Evolutionary conservation across 2,329 filamentous ascomycete genomes (phyloP).

Genomic region (Cladosporium sp.): DNA sequence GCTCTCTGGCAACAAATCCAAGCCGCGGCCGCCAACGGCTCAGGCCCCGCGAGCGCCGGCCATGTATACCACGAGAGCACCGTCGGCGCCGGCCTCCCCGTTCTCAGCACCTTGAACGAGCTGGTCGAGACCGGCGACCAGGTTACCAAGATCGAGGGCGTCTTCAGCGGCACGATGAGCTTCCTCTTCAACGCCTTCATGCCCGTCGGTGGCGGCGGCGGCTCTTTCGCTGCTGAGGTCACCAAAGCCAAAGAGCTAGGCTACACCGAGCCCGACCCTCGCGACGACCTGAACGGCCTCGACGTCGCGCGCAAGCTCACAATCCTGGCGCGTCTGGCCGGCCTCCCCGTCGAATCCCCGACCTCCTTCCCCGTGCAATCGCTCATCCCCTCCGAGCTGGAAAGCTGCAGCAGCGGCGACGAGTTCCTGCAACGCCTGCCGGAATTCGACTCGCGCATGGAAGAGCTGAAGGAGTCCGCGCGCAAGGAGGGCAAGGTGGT

Average conservation of each 20-base stretch:
- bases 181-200: constrained; percentile 98
- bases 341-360: constrained; percentile 75
- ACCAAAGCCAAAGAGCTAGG: constrained; percentile 87
- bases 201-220: constrained; percentile 69
- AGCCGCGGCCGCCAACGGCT: constrained; percentile 61
- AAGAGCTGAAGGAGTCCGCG: constrained; percentile 78
- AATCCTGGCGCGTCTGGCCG: constrained; percentile 85
- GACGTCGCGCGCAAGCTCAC: constrained; percentile 95
- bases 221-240: constrained; percentile 88
- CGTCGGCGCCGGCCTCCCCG: constrained; percentile 86
- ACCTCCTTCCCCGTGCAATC: constrained; percentile 92
- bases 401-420: constrained; percentile 69
- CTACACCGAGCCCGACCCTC: constrained; percentile 84
- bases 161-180: constrained; percentile 96
- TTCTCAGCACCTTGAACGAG: constrained; percentile 90
- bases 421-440: constrained; percentile 81
- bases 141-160: constrained; percentile 89
- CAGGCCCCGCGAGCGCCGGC: constrained; percentile 49
- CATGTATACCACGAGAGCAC: constrained; percentile 94
- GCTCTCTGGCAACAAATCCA: constrained; percentile 88
- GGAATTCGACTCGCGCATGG: constrained; percentile 85
- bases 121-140: constrained; percentile 91
- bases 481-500: constrained; percentile 87
- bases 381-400: constrained; percentile 83
- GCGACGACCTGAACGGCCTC: constrained; percentile 81